Evolutionary conservation across 192 early-diverging fungal species (phyloP).

Genomic region (Gaertneriomyces sp.): DNA sequence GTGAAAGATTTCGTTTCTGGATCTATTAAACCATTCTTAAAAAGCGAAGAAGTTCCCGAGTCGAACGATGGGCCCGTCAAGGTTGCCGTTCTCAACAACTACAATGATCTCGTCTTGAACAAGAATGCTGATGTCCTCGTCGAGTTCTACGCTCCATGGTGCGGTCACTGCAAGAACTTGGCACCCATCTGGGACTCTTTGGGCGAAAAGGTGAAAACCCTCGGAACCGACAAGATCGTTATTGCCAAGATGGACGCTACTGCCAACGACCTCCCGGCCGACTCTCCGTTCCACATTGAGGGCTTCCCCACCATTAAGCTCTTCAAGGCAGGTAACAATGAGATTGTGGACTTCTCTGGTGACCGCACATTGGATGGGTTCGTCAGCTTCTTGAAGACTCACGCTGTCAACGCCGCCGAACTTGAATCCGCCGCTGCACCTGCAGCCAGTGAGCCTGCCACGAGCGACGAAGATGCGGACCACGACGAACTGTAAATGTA

Average conservation of each 20-base stretch:
- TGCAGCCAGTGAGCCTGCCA: not conserved
- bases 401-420: constrained; percentile 39
- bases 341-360: constrained; percentile 76
- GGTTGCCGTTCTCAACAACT: constrained; percentile 82
- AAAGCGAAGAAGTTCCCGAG: constrained; percentile 77
- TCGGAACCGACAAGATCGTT: constrained; percentile 44
- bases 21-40: constrained; percentile 70
- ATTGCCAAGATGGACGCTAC: constrained; percentile 96
- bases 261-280: constrained; percentile 84
- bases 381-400: constrained; percentile 72
- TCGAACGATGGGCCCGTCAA: constrained; percentile 84
- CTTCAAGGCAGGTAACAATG: constrained; percentile 78
- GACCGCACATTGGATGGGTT: constrained; percentile 77
- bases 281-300: constrained; percentile 64
- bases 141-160: constrained; percentile 73
- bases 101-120: constrained; percentile 82
- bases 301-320: constrained; percentile 96
- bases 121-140: constrained; percentile 84
- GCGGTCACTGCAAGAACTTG: constrained; percentile 60
- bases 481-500: no score
- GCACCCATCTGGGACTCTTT: constrained; percentile 84
- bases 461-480: no score
- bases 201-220: constrained; percentile 50
- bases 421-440: not conserved
- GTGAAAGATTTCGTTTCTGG: constrained; percentile 64